phyloP scores from a whole-genome alignment of 2,329 filamentous ascomycete genomes.

The Sclerotinia borealis region DNA sequence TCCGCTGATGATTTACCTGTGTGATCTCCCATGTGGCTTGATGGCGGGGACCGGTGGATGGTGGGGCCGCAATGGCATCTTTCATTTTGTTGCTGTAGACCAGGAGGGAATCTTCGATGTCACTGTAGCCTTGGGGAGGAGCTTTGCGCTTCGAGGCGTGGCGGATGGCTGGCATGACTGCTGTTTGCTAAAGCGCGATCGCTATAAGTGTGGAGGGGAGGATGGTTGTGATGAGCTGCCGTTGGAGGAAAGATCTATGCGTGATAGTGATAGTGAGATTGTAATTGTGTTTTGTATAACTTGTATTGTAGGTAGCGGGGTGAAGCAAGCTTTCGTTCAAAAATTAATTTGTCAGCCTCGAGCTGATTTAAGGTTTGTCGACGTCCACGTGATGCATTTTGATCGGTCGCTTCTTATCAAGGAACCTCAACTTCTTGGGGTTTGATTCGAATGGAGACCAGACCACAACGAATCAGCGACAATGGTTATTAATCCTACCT shows the following conservation, averaged over 20 bases:
- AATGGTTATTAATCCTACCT: constrained; percentile 89
- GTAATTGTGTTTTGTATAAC: background rate
- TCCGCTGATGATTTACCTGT: constrained; percentile 90
- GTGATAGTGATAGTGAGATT: background rate
- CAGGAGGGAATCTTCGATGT: constrained; percentile 80
- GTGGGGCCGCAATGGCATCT: constrained; percentile 87
- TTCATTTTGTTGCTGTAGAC: constrained; percentile 90
- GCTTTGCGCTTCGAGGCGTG: constrained; percentile 72
- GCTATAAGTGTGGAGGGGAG: background rate
- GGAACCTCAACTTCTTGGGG: constrained; percentile 6
- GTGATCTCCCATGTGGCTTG: constrained; percentile 97
- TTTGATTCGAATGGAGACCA: background rate
- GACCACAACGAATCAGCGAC: constrained; percentile 29
- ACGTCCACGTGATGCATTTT: background rate
- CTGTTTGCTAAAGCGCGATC: constrained; percentile 7
- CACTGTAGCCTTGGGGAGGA: constrained; percentile 78
- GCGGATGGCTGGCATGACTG: constrained; percentile 68
- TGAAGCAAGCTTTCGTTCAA: constrained; percentile 1
- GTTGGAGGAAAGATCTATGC: background rate
- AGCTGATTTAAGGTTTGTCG: constrained; percentile 4
- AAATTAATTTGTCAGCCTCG: constrained; percentile 15
- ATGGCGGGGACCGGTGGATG: constrained; percentile 71
- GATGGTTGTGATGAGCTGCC: background rate
- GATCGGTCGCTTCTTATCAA: constrained; percentile 5
- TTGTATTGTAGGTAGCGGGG: background rate